phyloP scores from a whole-genome alignment of 1,284 basidiomycete genomes.

The Malassezia slooffiae region DNA sequence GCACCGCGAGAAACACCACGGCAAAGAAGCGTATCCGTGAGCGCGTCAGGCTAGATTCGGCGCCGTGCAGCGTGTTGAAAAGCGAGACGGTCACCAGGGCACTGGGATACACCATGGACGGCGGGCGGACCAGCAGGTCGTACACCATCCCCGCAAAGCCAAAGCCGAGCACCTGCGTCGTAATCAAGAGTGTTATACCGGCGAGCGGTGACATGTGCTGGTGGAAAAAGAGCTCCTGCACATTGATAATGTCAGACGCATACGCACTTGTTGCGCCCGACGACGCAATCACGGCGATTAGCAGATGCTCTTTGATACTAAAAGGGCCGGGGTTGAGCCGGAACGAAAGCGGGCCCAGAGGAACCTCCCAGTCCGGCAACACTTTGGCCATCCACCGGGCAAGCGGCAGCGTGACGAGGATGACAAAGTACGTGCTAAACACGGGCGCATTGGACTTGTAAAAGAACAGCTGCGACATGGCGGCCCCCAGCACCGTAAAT shows the following conservation, averaged over 20 bases:
- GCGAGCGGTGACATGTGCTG: slow-evolving; percentile 39
- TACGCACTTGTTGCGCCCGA: slow-evolving; percentile 48
- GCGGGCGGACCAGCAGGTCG: slow-evolving; percentile 41
- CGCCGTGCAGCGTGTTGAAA: slow-evolving; percentile 51
- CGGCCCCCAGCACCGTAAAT: slow-evolving; percentile 53
- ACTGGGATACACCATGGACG: slow-evolving; percentile 49
- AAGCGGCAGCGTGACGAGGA: slow-evolving; percentile 50
- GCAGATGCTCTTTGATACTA: slow-evolving; percentile 49
- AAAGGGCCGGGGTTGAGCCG: slow-evolving; percentile 51
- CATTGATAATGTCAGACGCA: slow-evolving; percentile 46
- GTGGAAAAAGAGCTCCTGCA: slow-evolving; percentile 44
- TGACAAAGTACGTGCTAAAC: slow-evolving; percentile 53
- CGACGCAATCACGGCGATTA: slow-evolving; percentile 49
- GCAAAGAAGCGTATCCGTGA: slow-evolving; percentile 49
- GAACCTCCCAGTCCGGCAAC: slow-evolving; percentile 29
- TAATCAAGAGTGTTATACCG: slow-evolving; percentile 37
- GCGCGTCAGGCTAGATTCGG: slow-evolving; percentile 40
- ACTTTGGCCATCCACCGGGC: slow-evolving; percentile 47
- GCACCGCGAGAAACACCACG: slow-evolving; percentile 47
- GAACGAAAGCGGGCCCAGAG: too few relatives aligned
- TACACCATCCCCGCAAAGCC: slow-evolving; percentile 44
- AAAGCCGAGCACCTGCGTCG: slow-evolving; percentile 44
- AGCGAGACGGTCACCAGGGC: slow-evolving; percentile 50
- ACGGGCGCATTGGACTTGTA: slow-evolving; percentile 46
- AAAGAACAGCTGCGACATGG: slow-evolving; percentile 42